Evolutionary conservation across 2,329 filamentous ascomycete genomes (phyloP), one percentile per base, ranked within the genome.

Genomic region (Colletotrichum sp.): DNA sequence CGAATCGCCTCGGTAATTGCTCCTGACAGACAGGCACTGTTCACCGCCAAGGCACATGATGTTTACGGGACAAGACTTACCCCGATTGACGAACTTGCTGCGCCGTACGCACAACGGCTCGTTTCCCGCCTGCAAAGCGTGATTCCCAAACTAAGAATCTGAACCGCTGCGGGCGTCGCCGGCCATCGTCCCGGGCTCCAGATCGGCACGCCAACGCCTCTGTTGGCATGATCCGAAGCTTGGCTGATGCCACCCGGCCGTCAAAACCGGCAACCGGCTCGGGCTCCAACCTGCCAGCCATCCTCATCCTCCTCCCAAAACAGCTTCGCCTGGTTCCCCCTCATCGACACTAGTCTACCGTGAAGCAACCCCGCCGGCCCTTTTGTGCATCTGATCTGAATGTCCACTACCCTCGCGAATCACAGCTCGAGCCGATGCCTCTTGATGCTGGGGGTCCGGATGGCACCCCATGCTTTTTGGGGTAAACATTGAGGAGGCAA

Each of bases 221-320:
- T 26, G 14, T 30, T 56, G n/a, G 18, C 64, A 67, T 24, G 21
- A 32, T 18, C 64, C 30, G 34, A 66, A 43, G 36, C 73, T 73
- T 75, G 73, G 69, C 73, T 75, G 73, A 69, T 68, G 43, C 69
- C 58, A 68, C 48, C 24, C 63, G 36, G 67, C 26, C 56, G 18
- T 63, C 43, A 18, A 52, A 75, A 52, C 34, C 63, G 32, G 56
- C 18, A 63, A 73, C 24, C 62, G 52, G 64, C 26, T 36, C 67
- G 56, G 56, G 30, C 21, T 52, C n/a, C n/a, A 36, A 34, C 36
- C 38, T 48, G 38, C 38, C 56, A 34, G 10, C 21, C 56, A 62
- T 62, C 2, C 7, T 14, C 24, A n/a, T 38, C 16, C 16, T 38
- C 16, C 16, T 12, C 48, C 18, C 21, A 30, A 18, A 16, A 16